Evolutionary conservation across 805 yeast genomes (phyloP).

Genomic region (Helenozyma baotianmanensis): DNA sequence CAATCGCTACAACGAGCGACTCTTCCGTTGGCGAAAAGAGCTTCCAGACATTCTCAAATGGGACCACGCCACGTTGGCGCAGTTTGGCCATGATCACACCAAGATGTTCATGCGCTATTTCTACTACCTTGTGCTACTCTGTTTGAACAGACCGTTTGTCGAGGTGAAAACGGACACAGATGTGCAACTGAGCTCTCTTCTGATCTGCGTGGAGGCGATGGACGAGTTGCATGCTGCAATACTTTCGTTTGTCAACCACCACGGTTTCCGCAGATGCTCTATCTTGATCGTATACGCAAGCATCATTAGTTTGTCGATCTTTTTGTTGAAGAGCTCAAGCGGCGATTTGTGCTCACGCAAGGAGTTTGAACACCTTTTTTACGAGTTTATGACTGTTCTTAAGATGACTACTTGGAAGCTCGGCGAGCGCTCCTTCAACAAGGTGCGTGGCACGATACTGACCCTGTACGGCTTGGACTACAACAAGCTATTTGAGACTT

Average conservation of each 20-base stretch:
- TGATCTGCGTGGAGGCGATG: not conserved
- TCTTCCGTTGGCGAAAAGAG: conserved; percentile 8
- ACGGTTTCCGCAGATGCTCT: conserved; percentile 8
- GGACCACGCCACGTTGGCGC: conserved; percentile 2
- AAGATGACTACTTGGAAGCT: conserved; percentile 9
- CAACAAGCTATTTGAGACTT: conserved; percentile 1
- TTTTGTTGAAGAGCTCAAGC: conserved; percentile 1
- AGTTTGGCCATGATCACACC: conserved; percentile 8
- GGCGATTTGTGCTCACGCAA: not conserved
- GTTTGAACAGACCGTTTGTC: conserved; percentile 12
- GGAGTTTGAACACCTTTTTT: conserved; percentile 1
- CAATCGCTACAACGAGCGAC: conserved; percentile 4
- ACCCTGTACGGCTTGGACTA: conserved; percentile 3
- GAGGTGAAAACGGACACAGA: conserved; percentile 1
- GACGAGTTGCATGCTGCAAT: conserved; percentile 7
- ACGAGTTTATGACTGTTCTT: conserved; percentile 11
- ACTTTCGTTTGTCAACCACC: conserved; percentile 5
- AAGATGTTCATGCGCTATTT: conserved; percentile 11
- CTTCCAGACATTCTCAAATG: conserved; percentile 7
- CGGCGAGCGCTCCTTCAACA: conserved; percentile 7
- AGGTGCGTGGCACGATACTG: conserved; percentile 5
- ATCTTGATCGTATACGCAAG: conserved; percentile 11
- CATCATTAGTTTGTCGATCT: conserved; percentile 8
- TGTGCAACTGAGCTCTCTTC: too few species aligned
- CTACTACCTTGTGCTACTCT: conserved; percentile 9